Percentiles rank a stretch among this genome's conserved stretches.
Evolutionary conservation across 2,329 filamentous ascomycete species (phyloP).

Genomic region (Scleromitrula shiraiana): DNA sequence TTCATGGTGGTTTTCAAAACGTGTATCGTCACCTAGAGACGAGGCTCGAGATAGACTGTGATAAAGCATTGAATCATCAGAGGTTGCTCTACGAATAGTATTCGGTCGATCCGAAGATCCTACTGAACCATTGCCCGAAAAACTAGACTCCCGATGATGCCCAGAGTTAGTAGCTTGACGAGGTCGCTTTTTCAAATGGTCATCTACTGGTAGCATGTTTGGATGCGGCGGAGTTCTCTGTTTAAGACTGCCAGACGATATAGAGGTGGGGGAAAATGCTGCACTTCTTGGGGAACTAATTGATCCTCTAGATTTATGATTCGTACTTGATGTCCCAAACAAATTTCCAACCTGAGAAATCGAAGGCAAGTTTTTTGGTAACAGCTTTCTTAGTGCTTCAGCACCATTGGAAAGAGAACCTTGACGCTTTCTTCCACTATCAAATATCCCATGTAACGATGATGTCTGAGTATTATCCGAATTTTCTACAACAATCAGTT

Average conservation of each 20-base stretch:
- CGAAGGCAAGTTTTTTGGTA: constrained; percentile 48
- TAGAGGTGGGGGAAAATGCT: constrained; percentile 1
- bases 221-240: neutral
- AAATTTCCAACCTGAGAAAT: constrained; percentile 26
- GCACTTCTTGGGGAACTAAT: constrained; percentile 1
- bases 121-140: neutral
- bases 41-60: constrained; percentile 70
- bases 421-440: constrained; percentile 33
- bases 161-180: constrained; percentile 11
- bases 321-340: constrained; percentile 21
- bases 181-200: neutral
- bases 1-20: constrained; percentile 71
- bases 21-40: constrained; percentile 74
- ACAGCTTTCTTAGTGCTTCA: constrained; percentile 47
- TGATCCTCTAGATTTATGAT: constrained; percentile 13
- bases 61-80: constrained; percentile 72
- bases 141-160: constrained; percentile 6
- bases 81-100: constrained; percentile 53
- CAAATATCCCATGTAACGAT: constrained; percentile 40
- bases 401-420: constrained; percentile 48
- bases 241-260: constrained; percentile 1
- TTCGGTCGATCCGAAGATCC: constrained; percentile 11
- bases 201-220: neutral
- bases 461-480: constrained; percentile 28
- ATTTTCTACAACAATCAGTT: constrained; percentile 30